Evolutionary conservation across 768 basidiomycete species (phyloP), one percentile per base, ranked within the genome.

Genomic region (Naganishia onofrii): DNA sequence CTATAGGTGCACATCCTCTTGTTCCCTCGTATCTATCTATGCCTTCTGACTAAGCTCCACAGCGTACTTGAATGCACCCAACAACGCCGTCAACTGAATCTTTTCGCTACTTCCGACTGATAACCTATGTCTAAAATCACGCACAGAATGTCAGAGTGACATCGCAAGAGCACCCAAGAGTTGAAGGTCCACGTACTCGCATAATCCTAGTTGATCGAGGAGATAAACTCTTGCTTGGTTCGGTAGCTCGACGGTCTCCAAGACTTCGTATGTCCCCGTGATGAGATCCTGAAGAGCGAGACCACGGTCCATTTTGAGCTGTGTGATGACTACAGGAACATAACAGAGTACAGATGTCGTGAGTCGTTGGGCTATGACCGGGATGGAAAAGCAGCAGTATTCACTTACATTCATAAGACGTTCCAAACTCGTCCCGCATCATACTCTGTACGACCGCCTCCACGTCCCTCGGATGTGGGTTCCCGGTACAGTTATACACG

Each of bases 401-500:
- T 4, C 28, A 65, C 78, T 77, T 51, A 84, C 83, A 75, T 21
- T 76, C 76, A 78, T 93, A 93, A 21, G 90, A 88, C 0, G 90
- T 93, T 0, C 92, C 93, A 74, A 98, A 98, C 75, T 96, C 93
- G 74, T 97, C 93, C 4, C 89, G 86, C 77, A 98, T 86, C 96
- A 99, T 98, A 10, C 90, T 91, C 72, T 91, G 89, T 36, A 98
- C 91, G 48, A 99, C 90, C 13, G 87, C 86, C 77, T 94, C 92
- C 55, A 99, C 92, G 81, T 99, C 96, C 31, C 87, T 85, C 0
- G 96, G 96, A 79, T 97, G 93, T 23, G 96, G 96, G 74, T 88
- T 94, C 48, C 96, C 96, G 0, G 96, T 98, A 80, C 95, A 98
- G 74, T 90, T 92, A 81, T 98, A 99, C 28, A 99, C 87, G 72